Evolutionary conservation across 1,284 basidiomycete genomes (phyloP), one percentile per base, ranked within the genome.

Genomic region (Ceratobasidium sp.): DNA sequence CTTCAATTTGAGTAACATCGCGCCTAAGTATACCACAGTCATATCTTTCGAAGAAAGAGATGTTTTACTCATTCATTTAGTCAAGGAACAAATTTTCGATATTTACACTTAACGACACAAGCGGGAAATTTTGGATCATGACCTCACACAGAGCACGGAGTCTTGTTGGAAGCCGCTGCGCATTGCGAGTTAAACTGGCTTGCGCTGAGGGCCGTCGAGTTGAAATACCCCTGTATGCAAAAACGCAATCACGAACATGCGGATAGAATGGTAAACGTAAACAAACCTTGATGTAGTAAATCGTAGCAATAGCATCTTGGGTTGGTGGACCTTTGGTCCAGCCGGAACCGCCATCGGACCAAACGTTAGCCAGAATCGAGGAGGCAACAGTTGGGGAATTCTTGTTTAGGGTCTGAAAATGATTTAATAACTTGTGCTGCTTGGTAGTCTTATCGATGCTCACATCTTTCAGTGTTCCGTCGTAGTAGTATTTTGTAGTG

Each of bases 231-330:
- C n/a, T n/a, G n/a, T n/a, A n/a, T n/a, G 26, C n/a, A n/a, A n/a
- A n/a, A n/a, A n/a, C n/a, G n/a, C n/a, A n/a, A n/a, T n/a, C n/a
- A n/a, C n/a, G n/a, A n/a, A n/a, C n/a, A n/a, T n/a, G n/a, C n/a
- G n/a, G n/a, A n/a, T n/a, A n/a, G n/a, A n/a, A n/a, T n/a, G n/a
- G n/a, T n/a, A n/a, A n/a, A n/a, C n/a, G n/a, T n/a, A n/a, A n/a
- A n/a, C n/a, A n/a, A n/a, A 75, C 71, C 55, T 76, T 73, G 61
- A 74, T 72, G 45, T 73, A 74, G 28, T 76, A 73, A 18, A 76
- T 59, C 6, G 72, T 76, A 4, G 75, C 74, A 23, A 73, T 65
- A 8, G 75, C 74, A 72, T 76, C 75, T 48, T 53, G 30, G 16
- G 74, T 76, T 21, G 75, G 75, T 16, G 75, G 75, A 18, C 75